Evolutionary conservation across 306 rosid species (phyloP).

Genomic region (Lathyrus tuberosus): DNA sequence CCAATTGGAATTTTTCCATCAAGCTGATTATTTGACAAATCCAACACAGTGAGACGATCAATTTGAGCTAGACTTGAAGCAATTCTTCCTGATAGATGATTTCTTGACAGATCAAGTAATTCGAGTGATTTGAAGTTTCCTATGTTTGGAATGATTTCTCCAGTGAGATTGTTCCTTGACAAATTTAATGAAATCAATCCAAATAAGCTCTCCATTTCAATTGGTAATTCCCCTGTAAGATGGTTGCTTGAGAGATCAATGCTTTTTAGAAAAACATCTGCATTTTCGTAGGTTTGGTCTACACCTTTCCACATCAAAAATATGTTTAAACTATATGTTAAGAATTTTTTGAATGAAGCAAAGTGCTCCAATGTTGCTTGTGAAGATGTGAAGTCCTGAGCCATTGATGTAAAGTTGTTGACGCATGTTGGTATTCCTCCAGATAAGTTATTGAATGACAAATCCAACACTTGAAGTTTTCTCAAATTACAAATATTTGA

Average conservation of each 20-base stretch:
- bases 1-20: conserved; percentile 27
- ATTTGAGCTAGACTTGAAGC: conserved; percentile 11
- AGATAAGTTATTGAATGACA: conserved; percentile 19
- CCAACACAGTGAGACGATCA: conserved; percentile 6
- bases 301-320: conserved; percentile 26
- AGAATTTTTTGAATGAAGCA: rapidly evolving
- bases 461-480: conserved; percentile 10
- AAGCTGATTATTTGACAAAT: conserved; percentile 33
- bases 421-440: conserved; percentile 6
- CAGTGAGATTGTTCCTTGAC: too few relatives aligned
- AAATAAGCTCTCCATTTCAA: not conserved
- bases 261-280: not conserved
- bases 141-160: not conserved
- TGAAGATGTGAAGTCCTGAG: not conserved
- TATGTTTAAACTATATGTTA: not conserved
- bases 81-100: conserved; percentile 13
- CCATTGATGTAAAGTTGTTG: conserved; percentile 10
- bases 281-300: not conserved
- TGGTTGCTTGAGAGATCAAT: conserved; percentile 38
- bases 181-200: not conserved
- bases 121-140: conserved; percentile 28
- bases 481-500: conserved; percentile 10
- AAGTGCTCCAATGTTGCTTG: too few relatives aligned
- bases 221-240: conserved; percentile 26
- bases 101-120: conserved; percentile 37